Evolutionary conservation across 257 asterid species (phyloP).

Genomic region (Nicotiana sylvestris): DNA sequence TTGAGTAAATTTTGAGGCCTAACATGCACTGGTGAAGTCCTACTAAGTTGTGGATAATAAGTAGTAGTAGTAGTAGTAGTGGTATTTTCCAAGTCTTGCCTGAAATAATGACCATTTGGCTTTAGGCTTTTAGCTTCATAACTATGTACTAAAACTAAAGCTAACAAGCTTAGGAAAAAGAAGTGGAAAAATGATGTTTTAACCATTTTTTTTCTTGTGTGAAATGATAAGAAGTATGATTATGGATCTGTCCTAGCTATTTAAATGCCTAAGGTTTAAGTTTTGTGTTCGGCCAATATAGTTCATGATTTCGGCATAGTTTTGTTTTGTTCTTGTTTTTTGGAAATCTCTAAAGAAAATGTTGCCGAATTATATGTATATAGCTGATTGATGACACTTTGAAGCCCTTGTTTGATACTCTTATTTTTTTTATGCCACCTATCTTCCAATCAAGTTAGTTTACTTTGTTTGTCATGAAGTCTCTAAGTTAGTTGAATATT

Average conservation of each 20-base stretch:
- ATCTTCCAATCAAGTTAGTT: not conserved
- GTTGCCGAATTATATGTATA: not conserved
- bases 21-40: conserved; percentile 8
- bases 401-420: not conserved
- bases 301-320: not conserved
- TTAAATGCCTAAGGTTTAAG: not conserved
- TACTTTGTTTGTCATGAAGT: not conserved
- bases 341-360: not conserved
- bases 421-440: not conserved
- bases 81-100: not conserved
- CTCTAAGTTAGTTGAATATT: not conserved
- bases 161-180: not conserved
- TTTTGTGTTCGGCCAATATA: not conserved
- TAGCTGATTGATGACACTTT: not conserved
- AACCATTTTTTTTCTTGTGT: not conserved
- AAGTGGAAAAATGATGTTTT: not conserved
- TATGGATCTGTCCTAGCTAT: not conserved
- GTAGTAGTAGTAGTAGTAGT: not conserved
- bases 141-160: not conserved
- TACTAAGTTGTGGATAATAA: not conserved
- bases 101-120: not conserved
- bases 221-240: not conserved
- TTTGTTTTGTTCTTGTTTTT: not conserved
- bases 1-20: conserved; percentile 13
- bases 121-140: not conserved